Evolutionary conservation across 1,284 basidiomycete species (phyloP), one percentile per base, ranked within the genome.

Genomic region (Hypsizygus ulmarius): DNA sequence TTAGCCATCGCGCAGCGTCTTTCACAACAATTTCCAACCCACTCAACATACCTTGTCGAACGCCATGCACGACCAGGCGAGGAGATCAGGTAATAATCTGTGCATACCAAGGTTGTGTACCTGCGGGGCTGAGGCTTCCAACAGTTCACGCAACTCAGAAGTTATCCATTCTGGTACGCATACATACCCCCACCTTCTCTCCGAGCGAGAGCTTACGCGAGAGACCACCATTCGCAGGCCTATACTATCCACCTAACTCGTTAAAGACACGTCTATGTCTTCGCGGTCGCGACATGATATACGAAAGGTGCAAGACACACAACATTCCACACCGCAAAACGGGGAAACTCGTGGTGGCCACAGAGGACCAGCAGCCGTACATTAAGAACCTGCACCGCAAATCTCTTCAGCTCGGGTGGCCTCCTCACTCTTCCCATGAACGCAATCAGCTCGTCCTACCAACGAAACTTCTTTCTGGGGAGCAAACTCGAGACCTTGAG

Each of bases 91-190:
- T 87, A 58, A 43, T 70, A 52, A 42, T 45, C 14, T 18, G 30
- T 19, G 1, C 32, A 30, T 11, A 30, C 10, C 34, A 33, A n/a
- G n/a, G n/a, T n/a, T n/a, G 14, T 19, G 14, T 39, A 14, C 21
- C 36, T 32, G 4, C 21, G 42, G 12, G 47, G 16, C 25, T 46
- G 18, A 50, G 40, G 25, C 45, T 36, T 33, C 34, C 36, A 19
- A 16, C 50, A 94, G 91, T 64, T 93, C 93, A 32, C 84, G 96
- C 15, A 97, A 97, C 64, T 96, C 93, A 1, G 96, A 98, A 62
- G 96, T 99, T 11, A 89, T 97, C 36, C 95, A 97, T 69, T 91
- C 92, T 52, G 91, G 90, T 82, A 44, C 41, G 16, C 15, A 27
- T 10, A 14, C 12, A 9, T 9, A 21, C 28, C 25, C 16, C 19